A percentile compares a stretch with the other conserved stretches of the same genome.
Conservation (phyloP, 805 yeast genomes). For the Kodamaea kakaduensis region DNA sequence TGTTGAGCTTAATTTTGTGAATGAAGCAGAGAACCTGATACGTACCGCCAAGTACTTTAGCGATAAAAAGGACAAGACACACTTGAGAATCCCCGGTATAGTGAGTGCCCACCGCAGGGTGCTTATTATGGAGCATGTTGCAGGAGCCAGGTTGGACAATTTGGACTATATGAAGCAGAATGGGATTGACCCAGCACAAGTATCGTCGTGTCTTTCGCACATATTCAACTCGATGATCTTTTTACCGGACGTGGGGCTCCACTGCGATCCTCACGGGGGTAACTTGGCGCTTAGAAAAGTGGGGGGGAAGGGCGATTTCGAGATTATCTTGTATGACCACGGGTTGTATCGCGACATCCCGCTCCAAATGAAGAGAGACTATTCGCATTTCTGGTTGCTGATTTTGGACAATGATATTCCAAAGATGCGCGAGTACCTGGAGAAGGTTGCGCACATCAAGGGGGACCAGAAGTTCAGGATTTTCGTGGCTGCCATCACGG, state of each 20-base stretch:
- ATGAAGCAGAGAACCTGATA: conserved; percentile 79
- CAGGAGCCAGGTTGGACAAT: conserved; percentile 82
- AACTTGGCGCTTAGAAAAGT: conserved; percentile 73
- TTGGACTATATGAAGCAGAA: conserved; percentile 57
- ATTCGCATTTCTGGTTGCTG: conserved; percentile 91
- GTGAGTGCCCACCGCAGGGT: conserved; percentile 64
- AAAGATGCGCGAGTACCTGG: conserved; percentile 70
- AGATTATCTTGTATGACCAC: conserved; percentile 88
- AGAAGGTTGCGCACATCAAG: conserved; percentile 69
- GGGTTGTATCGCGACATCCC: conserved; percentile 89
- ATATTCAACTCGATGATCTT: conserved; percentile 94
- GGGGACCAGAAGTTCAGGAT: conserved; percentile 73
- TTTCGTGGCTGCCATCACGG: conserved; percentile 92
- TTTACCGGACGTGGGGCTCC: conserved; percentile 85
- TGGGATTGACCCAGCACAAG: conserved; percentile 69
- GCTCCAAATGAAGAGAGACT: conserved; percentile 67
- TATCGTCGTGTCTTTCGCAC: conserved; percentile 81
- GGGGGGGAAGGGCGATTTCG: conserved; percentile 65
- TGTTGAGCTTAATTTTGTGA: conserved; percentile 84
- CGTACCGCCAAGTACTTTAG: conserved; percentile 67
- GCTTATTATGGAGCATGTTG: conserved; percentile 80
- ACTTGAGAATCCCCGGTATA: conserved; percentile 74
- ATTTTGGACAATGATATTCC: conserved; percentile 65
- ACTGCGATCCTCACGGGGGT: conserved; percentile 99
- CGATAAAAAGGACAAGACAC: conserved; percentile 55